Evolutionary conservation across 768 basidiomycete genomes (phyloP).

Genomic region (Mrakia hoshinonis): DNA sequence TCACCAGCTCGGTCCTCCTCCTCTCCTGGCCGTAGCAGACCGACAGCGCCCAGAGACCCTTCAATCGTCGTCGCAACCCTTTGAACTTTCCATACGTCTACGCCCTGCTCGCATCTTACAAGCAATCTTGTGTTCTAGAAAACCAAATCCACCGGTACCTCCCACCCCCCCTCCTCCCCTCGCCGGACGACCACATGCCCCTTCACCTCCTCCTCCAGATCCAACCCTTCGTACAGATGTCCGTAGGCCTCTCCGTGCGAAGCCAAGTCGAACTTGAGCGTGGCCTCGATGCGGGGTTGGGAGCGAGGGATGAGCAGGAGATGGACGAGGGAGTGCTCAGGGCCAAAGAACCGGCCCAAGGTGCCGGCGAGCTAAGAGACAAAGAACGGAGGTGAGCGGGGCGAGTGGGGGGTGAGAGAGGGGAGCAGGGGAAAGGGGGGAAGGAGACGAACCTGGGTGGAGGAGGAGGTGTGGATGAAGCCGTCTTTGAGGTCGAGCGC

Average conservation of each 20-base stretch:
- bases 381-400: background rate
- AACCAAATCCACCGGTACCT: background rate
- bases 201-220: conserved; percentile 22
- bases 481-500: conserved; percentile 17
- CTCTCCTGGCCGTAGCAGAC: too few relatives aligned
- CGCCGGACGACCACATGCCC: conserved; percentile 6
- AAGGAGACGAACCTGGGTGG: conserved; percentile 1
- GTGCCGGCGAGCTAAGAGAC: conserved; percentile 14
- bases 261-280: conserved; percentile 25
- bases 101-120: too few relatives aligned
- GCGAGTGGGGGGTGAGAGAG: too few relatives aligned
- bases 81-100: too few relatives aligned
- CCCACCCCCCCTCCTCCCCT: conserved; percentile 16
- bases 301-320: conserved; percentile 24
- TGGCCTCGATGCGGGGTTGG: conserved; percentile 15
- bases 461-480: conserved; percentile 23
- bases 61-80: too few relatives aligned
- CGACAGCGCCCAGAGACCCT: too few relatives aligned
- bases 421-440: background rate
- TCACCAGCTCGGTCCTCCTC: too few relatives aligned
- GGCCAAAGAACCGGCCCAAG: conserved; percentile 21
- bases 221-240: conserved; percentile 27
- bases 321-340: background rate
- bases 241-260: conserved; percentile 17
- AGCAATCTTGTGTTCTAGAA: conserved; percentile 10